These are phyloP conservation scores for Paraphoma sp. DNA, from an alignment of 2,329 filamentous ascomycete genomes.

Conservation along the genomic window DNA sequence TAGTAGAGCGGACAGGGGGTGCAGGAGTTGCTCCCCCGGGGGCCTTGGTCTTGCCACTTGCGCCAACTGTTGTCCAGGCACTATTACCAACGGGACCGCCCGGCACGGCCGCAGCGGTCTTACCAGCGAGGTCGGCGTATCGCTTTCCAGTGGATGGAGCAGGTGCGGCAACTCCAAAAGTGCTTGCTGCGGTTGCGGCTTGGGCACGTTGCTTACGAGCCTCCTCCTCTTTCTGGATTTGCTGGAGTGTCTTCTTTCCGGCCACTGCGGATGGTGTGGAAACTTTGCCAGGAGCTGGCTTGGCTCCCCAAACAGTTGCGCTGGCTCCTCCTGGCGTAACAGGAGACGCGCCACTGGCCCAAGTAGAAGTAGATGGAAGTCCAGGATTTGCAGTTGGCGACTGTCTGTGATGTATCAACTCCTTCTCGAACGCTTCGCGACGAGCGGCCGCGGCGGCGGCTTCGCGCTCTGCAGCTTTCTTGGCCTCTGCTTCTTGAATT, in stretches of 20 bases:
- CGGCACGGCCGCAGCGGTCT: slow-evolving; percentile 61
- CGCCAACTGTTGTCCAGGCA: slow-evolving; percentile 95
- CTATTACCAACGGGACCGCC: slow-evolving; percentile 54
- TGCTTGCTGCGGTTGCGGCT: slow-evolving; percentile 53
- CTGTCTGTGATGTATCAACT: slow-evolving; percentile 70
- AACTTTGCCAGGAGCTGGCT: slow-evolving; percentile 60
- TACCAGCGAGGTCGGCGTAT: slow-evolving; percentile 92
- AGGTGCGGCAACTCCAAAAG: slow-evolving; percentile 54
- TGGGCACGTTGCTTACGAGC: slow-evolving; percentile 77
- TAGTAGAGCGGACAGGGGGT: slow-evolving; percentile 56
- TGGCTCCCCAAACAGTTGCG: slow-evolving; percentile 66
- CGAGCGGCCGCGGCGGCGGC: slow-evolving; percentile 79
- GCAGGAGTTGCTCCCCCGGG: slow-evolving; percentile 65
- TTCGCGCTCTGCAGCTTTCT: slow-evolving; percentile 88
- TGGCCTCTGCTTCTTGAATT: slow-evolving; percentile 94
- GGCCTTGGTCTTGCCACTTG: slow-evolving; percentile 87
- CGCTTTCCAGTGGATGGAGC: slow-evolving; percentile 71
- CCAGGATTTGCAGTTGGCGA: slow-evolving; percentile 70
- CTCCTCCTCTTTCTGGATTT: slow-evolving; percentile 97
- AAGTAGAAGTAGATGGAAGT: slow-evolving; percentile 86
- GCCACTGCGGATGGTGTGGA: slow-evolving; percentile 47
- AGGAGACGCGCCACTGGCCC: slow-evolving; percentile 77
- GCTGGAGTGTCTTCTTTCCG: slow-evolving; percentile 87
- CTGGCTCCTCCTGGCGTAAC: slow-evolving; percentile 60
- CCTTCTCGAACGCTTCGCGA: slow-evolving; percentile 80